Evolutionary conservation across 2,329 filamentous ascomycete species (phyloP).

Genomic region (Penicillium sp.): DNA sequence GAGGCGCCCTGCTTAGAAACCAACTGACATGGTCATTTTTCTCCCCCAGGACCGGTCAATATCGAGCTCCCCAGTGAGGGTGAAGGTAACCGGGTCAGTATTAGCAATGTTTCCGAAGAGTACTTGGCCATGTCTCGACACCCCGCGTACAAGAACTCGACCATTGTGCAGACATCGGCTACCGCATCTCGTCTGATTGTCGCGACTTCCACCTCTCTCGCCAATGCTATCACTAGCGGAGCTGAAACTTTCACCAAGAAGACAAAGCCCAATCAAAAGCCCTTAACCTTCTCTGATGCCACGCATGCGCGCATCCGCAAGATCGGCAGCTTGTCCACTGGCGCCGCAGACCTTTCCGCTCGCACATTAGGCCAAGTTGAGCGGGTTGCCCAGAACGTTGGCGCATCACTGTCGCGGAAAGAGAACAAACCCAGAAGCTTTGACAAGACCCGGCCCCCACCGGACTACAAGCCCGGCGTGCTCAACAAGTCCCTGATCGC

Average conservation of each 20-base stretch:
- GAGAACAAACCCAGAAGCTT: constrained; percentile 58
- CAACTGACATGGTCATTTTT: background rate
- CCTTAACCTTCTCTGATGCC: constrained; percentile 81
- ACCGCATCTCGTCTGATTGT: constrained; percentile 90
- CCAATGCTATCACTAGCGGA: constrained; percentile 72
- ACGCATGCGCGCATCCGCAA: constrained; percentile 84
- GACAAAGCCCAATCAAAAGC: constrained; percentile 73
- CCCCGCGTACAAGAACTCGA: constrained; percentile 86
- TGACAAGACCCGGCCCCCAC: constrained; percentile 67
- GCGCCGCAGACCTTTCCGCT: constrained; percentile 75
- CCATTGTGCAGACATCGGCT: constrained; percentile 80
- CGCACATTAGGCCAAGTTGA: constrained; percentile 84
- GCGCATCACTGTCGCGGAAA: constrained; percentile 70
- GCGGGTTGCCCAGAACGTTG: constrained; percentile 84
- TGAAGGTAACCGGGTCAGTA: constrained; percentile 47
- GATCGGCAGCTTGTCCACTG: constrained; percentile 80
- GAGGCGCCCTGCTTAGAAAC: background rate
- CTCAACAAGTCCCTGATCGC: constrained; percentile 96
- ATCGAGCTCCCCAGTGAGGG: constrained; percentile 49
- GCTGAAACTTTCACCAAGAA: constrained; percentile 79
- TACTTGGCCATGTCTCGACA: constrained; percentile 78
- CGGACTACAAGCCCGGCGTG: constrained; percentile 80
- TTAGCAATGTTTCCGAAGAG: constrained; percentile 51
- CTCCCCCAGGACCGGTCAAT: constrained; percentile 46
- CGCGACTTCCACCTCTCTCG: constrained; percentile 76